Evolutionary conservation across 768 basidiomycete species (phyloP).

Genomic region (Lactarius pseudohatsudake): DNA sequence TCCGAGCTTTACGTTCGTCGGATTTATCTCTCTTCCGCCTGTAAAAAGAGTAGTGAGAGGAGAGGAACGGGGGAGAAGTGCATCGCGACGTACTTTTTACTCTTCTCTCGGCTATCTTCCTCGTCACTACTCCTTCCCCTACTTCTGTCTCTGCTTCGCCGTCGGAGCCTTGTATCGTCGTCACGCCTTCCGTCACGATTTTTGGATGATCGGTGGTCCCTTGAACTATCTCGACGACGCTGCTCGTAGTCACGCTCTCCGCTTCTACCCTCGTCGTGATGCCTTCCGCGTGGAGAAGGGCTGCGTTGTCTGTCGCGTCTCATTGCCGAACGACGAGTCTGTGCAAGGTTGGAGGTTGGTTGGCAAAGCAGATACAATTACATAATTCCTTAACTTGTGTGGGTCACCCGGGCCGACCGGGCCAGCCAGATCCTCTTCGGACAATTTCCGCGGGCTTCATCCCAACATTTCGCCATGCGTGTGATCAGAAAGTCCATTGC

Average conservation of each 20-base stretch:
- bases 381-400: neutral
- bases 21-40: conserved; percentile 86
- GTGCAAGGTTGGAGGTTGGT: neutral
- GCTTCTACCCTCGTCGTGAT: neutral
- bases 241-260: conserved; percentile 14
- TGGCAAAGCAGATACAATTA: neutral
- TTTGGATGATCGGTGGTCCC: conserved; percentile 12
- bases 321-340: conserved; percentile 13
- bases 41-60: conserved; percentile 10
- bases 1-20: conserved; percentile 81
- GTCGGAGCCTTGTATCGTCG: conserved; percentile 31
- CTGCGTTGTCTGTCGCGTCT: conserved; percentile 15
- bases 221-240: conserved; percentile 7
- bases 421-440: neutral
- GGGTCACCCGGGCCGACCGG: neutral
- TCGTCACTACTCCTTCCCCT: conserved; percentile 36
- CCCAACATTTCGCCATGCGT: conserved; percentile 10
- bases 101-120: conserved; percentile 32
- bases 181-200: conserved; percentile 26
- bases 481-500: neutral
- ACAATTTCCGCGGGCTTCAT: neutral
- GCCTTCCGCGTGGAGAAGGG: conserved; percentile 20
- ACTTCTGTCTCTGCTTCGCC: conserved; percentile 34
- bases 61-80: neutral
- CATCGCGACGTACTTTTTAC: conserved; percentile 47